phyloP scores from a whole-genome alignment of 2,329 filamentous ascomycete species.

The Colletotrichum salicis region DNA sequence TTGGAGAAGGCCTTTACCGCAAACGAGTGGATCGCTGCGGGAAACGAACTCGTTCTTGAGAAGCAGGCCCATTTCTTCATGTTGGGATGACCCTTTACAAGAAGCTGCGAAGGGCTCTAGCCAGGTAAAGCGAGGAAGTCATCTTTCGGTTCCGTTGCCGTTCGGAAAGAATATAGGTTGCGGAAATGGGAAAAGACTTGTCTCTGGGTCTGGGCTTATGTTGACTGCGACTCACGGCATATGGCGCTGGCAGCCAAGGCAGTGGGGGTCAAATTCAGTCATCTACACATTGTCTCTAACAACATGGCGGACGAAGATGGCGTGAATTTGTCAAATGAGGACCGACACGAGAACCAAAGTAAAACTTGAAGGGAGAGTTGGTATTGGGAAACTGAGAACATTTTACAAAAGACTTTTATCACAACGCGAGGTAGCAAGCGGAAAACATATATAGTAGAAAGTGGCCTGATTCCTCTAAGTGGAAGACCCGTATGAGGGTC shows the following conservation, averaged over 20 bases:
- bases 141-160: not conserved
- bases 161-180: not conserved
- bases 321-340: not conserved
- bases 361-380: not conserved
- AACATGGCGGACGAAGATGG: not conserved
- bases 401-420: not conserved
- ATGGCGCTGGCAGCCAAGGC: not conserved
- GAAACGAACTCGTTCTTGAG: not conserved
- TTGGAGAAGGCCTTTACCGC: not conserved
- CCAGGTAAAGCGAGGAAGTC: too few species aligned
- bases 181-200: not conserved
- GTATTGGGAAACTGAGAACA: not conserved
- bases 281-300: not conserved
- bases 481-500: too few species aligned
- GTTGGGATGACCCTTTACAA: not conserved
- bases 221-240: not conserved
- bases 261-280: not conserved
- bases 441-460: too few species aligned
- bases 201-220: too few species aligned
- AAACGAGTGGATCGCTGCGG: not conserved
- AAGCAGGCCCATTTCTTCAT: fast-evolving
- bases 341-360: not conserved
- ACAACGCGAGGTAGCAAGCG: too few species aligned
- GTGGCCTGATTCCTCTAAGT: too few species aligned
- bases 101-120: not conserved